Evolutionary conservation across 1,139 yeast genomes (phyloP).

Genomic region (Wickerhamomyces sp.): DNA sequence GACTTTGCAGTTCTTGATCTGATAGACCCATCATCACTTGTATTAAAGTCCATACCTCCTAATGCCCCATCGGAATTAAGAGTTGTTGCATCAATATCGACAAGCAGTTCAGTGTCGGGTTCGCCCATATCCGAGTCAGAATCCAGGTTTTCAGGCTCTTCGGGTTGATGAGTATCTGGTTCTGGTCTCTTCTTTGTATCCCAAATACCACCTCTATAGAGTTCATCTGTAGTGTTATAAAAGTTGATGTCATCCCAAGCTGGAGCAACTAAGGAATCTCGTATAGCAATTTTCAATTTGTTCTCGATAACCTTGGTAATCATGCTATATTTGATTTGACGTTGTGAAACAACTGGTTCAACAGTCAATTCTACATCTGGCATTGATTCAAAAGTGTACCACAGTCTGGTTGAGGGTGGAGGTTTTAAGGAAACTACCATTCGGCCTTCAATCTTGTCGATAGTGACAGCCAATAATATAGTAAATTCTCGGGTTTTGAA

Average conservation of each 20-base stretch:
- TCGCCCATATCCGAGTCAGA: slow-evolving; percentile 5
- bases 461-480: slow-evolving; percentile 64
- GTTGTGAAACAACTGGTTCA: slow-evolving; percentile 85
- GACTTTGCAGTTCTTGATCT: slow-evolving; percentile 11
- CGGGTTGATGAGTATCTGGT: slow-evolving; percentile 8
- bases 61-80: slow-evolving; percentile 3
- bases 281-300: slow-evolving; percentile 73
- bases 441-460: slow-evolving; percentile 71
- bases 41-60: slow-evolving; percentile 1
- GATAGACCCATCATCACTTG: slow-evolving; percentile 12
- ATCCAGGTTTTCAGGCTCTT: slow-evolving; percentile 6
- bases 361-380: slow-evolving; percentile 72
- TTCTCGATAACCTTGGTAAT: slow-evolving; percentile 78
- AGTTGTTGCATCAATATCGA: slow-evolving; percentile 1
- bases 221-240: slow-evolving; percentile 56
- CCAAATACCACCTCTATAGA: slow-evolving; percentile 94
- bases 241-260: slow-evolving; percentile 85
- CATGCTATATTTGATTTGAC: slow-evolving; percentile 72
- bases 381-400: slow-evolving; percentile 85
- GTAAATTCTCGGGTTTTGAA: slow-evolving; percentile 79
- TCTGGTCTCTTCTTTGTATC: slow-evolving; percentile 37
- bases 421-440: slow-evolving; percentile 68
- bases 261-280: slow-evolving; percentile 78
- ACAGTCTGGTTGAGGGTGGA: slow-evolving; percentile 84
- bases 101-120: slow-evolving; percentile 1